A percentile compares a stretch with the other conserved stretches of the same genome.
Evolutionary conservation across 2,329 filamentous ascomycete genomes (phyloP).

Genomic region (Davidsoniella australis): DNA sequence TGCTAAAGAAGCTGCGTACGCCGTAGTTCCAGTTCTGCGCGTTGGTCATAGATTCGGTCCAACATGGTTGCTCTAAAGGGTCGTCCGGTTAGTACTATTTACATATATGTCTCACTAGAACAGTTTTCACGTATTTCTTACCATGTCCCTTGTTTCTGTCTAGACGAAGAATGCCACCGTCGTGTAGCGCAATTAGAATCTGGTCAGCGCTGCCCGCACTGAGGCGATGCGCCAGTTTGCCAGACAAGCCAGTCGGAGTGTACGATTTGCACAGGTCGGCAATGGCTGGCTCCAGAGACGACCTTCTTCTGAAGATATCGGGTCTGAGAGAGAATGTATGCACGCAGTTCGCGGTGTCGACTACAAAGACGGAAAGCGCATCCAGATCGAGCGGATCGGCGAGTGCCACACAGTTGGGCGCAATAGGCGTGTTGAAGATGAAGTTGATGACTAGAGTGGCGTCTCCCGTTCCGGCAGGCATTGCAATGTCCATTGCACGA

Average conservation of each 20-base stretch:
- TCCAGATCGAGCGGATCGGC: slow-evolving; percentile 66
- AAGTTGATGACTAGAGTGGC: slow-evolving; percentile 62
- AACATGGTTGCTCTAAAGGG: slow-evolving; percentile 22
- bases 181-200: slow-evolving; percentile 63
- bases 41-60: slow-evolving; percentile 59
- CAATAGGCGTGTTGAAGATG: slow-evolving; percentile 55
- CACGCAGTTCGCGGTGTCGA: slow-evolving; percentile 63
- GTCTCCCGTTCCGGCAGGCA: slow-evolving; percentile 38
- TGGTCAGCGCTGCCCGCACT: slow-evolving; percentile 56
- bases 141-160: slow-evolving; percentile 37
- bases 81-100: no score
- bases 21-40: slow-evolving; percentile 56
- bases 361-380: slow-evolving; percentile 58
- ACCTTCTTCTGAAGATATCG: slow-evolving; percentile 59
- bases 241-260: slow-evolving; percentile 53
- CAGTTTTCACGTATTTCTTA: slow-evolving; percentile 19
- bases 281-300: slow-evolving; percentile 55
- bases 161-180: slow-evolving; percentile 59
- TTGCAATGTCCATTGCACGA: slow-evolving; percentile 60
- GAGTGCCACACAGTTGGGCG: slow-evolving; percentile 63
- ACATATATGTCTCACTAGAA: background rate
- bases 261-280: slow-evolving; percentile 61
- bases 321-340: slow-evolving; percentile 71
- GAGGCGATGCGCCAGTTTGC: slow-evolving; percentile 67
- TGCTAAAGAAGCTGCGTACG: slow-evolving; percentile 46